Evolutionary conservation across 345 rosid genomes (phyloP).

Genomic region (Lagerstroemia speciosa): DNA sequence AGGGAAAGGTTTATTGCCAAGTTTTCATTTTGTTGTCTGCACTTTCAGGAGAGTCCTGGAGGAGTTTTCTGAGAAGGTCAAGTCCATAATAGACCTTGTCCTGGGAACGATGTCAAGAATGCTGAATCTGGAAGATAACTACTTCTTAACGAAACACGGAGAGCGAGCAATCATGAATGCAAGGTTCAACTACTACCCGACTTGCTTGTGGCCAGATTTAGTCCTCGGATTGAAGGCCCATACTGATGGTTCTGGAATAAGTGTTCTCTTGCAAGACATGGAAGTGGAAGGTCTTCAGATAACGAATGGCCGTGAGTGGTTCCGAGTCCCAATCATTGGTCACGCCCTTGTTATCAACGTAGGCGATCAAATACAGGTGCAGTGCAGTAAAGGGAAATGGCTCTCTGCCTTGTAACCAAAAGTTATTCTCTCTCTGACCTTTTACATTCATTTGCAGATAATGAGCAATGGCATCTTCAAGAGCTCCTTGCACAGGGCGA

Average conservation of each 20-base stretch:
- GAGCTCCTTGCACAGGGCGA: constrained; percentile 26
- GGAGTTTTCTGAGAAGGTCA: constrained; percentile 9
- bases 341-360: constrained; percentile 22
- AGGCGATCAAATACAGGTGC: constrained; percentile 17
- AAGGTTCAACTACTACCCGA: constrained; percentile 27
- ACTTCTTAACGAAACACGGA: constrained; percentile 21
- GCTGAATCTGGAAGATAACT: constrained; percentile 17
- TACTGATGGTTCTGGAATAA: constrained; percentile 29
- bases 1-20: neutral
- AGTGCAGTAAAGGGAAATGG: neutral
- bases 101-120: constrained; percentile 22
- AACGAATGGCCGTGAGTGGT: constrained; percentile 21
- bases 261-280: constrained; percentile 22
- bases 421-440: neutral
- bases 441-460: constrained; percentile 10
- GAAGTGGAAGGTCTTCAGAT: constrained; percentile 28
- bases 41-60: constrained; percentile 14
- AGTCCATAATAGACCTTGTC: constrained; percentile 14
- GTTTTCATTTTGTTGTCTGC: neutral
- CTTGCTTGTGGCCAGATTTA: constrained; percentile 22
- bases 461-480: constrained; percentile 37
- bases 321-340: constrained; percentile 17
- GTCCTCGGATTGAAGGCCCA: constrained; percentile 28
- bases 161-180: constrained; percentile 15
- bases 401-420: neutral